Base-by-base conservation (phyloP, 257 asterid species). In the Forsythia viridissima region DNA sequence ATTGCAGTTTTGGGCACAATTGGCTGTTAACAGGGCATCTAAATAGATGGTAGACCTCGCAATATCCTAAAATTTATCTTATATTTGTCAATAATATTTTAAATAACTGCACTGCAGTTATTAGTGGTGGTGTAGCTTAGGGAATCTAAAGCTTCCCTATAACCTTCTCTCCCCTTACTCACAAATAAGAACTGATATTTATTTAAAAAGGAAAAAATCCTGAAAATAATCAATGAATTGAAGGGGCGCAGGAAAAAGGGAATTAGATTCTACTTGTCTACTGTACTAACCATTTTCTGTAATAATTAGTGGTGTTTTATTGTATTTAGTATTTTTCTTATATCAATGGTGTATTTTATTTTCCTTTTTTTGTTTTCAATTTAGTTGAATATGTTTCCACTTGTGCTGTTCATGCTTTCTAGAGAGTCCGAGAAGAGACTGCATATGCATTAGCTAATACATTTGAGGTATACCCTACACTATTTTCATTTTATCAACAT, bases 341-440 rank as follows among this genome's bases (percentile, higher is more conserved):
- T 41, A 38, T 20, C 80, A 10, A 39, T 79, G 75, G 24, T 52
- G 44, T 65, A 48, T 61, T 46, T 13, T 9, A 44, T 55, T 74
- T 76, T 55, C 66, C 20, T 79, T 10, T 21, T 9, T 68, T 20
- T 74, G 41, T 84, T 46, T 72, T 75, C 71, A 38, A 34, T 79
- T 59, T 80, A 84, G 65, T 71, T 76, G 70, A 30, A 3, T 51
- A 59, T 80, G 71, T 78, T 74, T 65, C 68, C 70, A 67, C 30
- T 80, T 82, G 66, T 76, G 34, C 81, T 42, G 42, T 83, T 52
- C 81, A 96, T 98, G 98, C 91, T 80, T 96, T 92, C 83, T 96
- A 98, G 99, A 93, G 98, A 85, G 92, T 91, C 80, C 97, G n/a
- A 97, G 24, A 83, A 76, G 94, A 90, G 86, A 97, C 98, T n/a